phyloP scores from a whole-genome alignment of 2,329 filamentous ascomycete genomes.

The Diplodia scrobiculata region DNA sequence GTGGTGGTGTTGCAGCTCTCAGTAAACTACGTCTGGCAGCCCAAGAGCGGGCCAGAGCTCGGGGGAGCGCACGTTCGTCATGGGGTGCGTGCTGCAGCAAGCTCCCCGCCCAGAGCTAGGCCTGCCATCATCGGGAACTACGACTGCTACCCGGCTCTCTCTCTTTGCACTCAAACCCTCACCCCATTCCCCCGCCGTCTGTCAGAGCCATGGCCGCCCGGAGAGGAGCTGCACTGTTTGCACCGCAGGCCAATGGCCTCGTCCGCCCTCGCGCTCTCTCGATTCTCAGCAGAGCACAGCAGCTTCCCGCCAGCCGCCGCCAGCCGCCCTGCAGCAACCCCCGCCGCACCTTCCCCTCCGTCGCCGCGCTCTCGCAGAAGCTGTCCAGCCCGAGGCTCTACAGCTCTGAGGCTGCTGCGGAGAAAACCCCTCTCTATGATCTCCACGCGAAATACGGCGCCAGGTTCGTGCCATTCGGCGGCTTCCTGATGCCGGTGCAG shows the following conservation, averaged over 20 bases:
- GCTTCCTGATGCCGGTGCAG: slow-evolving; percentile 89
- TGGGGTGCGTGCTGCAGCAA: slow-evolving; percentile 15
- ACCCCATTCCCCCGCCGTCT: not conserved
- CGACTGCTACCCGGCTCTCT: not conserved
- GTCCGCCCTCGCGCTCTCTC: slow-evolving; percentile 18
- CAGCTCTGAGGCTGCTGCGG: slow-evolving; percentile 35
- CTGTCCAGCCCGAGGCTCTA: slow-evolving; percentile 33
- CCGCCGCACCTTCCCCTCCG: slow-evolving; percentile 28
- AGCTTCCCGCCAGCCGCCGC: not conserved
- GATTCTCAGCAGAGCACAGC: slow-evolving; percentile 13
- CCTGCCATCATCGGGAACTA: not conserved
- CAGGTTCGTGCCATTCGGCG: slow-evolving; percentile 97
- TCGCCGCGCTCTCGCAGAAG: slow-evolving; percentile 16
- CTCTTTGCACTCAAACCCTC: not conserved
- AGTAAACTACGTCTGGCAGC: slow-evolving; percentile 20
- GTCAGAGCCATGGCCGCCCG: slow-evolving; percentile 22
- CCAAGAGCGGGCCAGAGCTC: slow-evolving; percentile 18
- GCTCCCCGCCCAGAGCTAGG: slow-evolving; percentile 9
- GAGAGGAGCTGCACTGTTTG: slow-evolving; percentile 30
- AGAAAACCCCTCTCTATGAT: slow-evolving; percentile 74
- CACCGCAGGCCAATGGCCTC: slow-evolving; percentile 24
- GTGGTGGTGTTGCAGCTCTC: slow-evolving; percentile 14
- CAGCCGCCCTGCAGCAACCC: not conserved
- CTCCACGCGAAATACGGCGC: slow-evolving; percentile 75
- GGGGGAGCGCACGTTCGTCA: slow-evolving; percentile 22